Evolutionary conservation across 768 basidiomycete species (phyloP).

Genomic region (Neoboletus subvelutipes): DNA sequence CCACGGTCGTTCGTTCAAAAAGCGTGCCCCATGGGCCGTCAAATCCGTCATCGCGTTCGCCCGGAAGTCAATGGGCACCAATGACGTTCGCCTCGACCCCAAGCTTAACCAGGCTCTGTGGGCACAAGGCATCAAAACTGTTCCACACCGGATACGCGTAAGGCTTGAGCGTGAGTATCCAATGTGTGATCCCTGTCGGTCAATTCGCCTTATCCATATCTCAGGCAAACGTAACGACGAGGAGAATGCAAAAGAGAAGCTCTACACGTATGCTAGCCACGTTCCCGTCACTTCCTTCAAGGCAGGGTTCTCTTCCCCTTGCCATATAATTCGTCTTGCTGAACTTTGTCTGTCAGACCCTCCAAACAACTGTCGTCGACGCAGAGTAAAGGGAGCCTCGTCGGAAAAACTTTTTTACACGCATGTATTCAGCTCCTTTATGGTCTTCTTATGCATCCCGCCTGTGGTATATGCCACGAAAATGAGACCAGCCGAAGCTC

Average conservation of each 20-base stretch:
- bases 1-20: conserved; percentile 93
- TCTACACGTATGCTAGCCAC: conserved; percentile 87
- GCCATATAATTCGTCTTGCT: conserved; percentile 1
- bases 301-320: conserved; percentile 45
- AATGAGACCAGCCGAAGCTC: conserved; percentile 9
- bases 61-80: conserved; percentile 92
- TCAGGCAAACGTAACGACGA: conserved; percentile 98
- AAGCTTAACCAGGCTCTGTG: conserved; percentile 96
- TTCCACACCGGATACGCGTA: conserved; percentile 89
- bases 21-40: conserved; percentile 94
- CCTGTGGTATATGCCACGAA: conserved; percentile 30
- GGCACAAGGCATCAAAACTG: conserved; percentile 90
- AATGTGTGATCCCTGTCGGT: neutral
- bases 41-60: conserved; percentile 94
- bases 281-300: conserved; percentile 82
- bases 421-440: conserved; percentile 19
- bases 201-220: neutral
- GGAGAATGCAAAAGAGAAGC: conserved; percentile 97
- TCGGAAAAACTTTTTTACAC: conserved; percentile 10
- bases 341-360: conserved; percentile 51
- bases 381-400: conserved; percentile 54
- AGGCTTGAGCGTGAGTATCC: conserved; percentile 82
- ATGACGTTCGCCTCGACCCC: conserved; percentile 92
- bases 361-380: conserved; percentile 81
- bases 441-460: conserved; percentile 26